Conservation (phyloP, 805 yeast genomes). For the Tetrapisispora iriomotensis region DNA sequence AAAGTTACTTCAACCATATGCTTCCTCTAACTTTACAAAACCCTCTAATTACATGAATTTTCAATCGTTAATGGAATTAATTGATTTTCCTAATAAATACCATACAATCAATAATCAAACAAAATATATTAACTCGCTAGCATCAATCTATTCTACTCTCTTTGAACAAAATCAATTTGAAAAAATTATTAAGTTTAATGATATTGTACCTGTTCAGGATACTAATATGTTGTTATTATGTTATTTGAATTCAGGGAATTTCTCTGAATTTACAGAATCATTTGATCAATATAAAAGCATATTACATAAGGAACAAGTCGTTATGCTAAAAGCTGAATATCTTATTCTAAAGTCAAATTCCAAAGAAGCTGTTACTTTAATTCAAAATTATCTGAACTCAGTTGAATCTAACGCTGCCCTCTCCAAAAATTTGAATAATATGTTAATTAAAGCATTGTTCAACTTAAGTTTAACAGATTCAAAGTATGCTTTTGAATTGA, state of each 20-base stretch:
- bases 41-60: no score
- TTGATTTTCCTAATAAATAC: conserved; percentile 23
- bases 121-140: conserved; percentile 18
- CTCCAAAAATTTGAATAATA: conserved; percentile 13
- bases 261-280: conserved; percentile 10
- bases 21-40: no score
- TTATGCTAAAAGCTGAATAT: conserved; percentile 17
- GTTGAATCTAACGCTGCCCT: conserved; percentile 3
- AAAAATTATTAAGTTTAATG: conserved; percentile 16
- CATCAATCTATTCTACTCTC: conserved; percentile 14
- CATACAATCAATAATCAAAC: conserved; percentile 23
- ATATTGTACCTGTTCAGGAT: conserved; percentile 19
- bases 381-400: conserved; percentile 4
- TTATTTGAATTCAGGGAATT: conserved; percentile 19
- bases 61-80: conserved; percentile 7
- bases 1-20: conserved; percentile 18
- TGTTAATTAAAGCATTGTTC: conserved; percentile 19
- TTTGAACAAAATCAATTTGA: conserved; percentile 12
- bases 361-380: conserved; percentile 16
- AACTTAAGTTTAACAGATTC: conserved; percentile 14
- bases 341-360: conserved; percentile 13
- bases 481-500: neutral
- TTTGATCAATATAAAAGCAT: conserved; percentile 12
- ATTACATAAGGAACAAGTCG: conserved; percentile 8
- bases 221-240: conserved; percentile 18